Percentiles rank a stretch among this genome's conserved stretches.
Conservation (phyloP, 2,329 filamentous ascomycete genomes). For the Penicillium freii region DNA sequence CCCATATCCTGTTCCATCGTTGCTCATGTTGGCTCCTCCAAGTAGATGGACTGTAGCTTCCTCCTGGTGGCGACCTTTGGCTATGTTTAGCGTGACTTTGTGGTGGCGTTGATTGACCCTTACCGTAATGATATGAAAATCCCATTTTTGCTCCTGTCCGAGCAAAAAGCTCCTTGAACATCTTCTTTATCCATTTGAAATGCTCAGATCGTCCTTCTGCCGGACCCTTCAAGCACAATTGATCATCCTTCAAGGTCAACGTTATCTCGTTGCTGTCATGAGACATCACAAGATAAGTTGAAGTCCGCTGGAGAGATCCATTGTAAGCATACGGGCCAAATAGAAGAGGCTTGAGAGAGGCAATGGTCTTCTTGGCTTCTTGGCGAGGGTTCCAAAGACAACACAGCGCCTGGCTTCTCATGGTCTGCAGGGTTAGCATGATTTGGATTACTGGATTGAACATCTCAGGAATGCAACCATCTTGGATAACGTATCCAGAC, state of each 20-base stretch:
- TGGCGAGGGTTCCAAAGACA: neutral
- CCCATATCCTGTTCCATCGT: slow-evolving; percentile 55
- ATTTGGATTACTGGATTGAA: slow-evolving; percentile 13
- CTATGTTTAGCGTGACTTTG: neutral
- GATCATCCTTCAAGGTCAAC: slow-evolving; percentile 58
- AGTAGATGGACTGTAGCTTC: slow-evolving; percentile 61
- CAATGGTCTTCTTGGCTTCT: neutral
- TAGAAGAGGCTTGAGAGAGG: slow-evolving; percentile 49
- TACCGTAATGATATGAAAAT: slow-evolving; percentile 4
- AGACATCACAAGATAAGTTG: slow-evolving; percentile 65
- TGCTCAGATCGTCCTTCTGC: slow-evolving; percentile 15
- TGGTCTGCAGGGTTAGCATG: slow-evolving; percentile 11
- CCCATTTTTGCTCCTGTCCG: slow-evolving; percentile 1
- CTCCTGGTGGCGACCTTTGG: slow-evolving; percentile 10
- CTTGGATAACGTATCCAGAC: slow-evolving; percentile 18
- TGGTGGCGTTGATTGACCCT: too few species aligned
- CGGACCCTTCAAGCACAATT: slow-evolving; percentile 24
- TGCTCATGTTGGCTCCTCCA: slow-evolving; percentile 63
- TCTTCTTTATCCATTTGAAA: slow-evolving; percentile 15
- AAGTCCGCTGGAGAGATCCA: slow-evolving; percentile 59
- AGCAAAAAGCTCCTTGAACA: slow-evolving; percentile 37
- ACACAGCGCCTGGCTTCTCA: neutral
- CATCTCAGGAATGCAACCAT: slow-evolving; percentile 17
- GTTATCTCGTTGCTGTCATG: slow-evolving; percentile 64
- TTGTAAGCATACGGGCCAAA: slow-evolving; percentile 58